Conservation (phyloP, 805 yeast genomes). For the Yamadazyma scolyti region DNA sequence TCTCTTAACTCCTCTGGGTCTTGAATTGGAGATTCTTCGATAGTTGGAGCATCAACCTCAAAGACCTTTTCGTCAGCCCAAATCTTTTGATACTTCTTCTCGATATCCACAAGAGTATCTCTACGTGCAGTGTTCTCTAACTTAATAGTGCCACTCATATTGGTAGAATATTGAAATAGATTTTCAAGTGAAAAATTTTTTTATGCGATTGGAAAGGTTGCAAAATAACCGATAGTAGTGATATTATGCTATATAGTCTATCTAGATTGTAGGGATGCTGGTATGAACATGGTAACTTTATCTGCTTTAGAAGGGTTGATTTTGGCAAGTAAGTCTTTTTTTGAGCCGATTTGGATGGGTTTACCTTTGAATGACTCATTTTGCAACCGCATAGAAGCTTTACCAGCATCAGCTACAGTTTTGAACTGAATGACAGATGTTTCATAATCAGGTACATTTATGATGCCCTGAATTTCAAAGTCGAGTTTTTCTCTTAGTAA, state of each 20-base stretch:
- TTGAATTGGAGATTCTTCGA: constrained; percentile 50
- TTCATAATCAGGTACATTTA: constrained; percentile 15
- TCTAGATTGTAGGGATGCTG: constrained; percentile 5
- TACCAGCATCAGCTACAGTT: constrained; percentile 7
- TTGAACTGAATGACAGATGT: constrained; percentile 7
- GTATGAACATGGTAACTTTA: constrained; percentile 3
- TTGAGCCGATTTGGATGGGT: constrained; percentile 3
- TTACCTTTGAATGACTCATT: constrained; percentile 2
- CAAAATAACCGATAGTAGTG: too few relatives aligned
- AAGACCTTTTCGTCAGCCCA: constrained; percentile 88
- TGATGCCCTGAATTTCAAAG: neutral
- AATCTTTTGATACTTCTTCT: constrained; percentile 76
- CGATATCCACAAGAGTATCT: constrained; percentile 86
- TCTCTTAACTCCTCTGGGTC: constrained; percentile 67
- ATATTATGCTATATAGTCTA: neutral
- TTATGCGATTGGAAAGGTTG: neutral
- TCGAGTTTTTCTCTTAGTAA: constrained; percentile 5
- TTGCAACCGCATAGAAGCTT: constrained; percentile 8
- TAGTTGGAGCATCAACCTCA: constrained; percentile 83
- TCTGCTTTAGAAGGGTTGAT: too few relatives aligned
- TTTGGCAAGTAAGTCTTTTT: constrained; percentile 4
- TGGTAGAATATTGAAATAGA: constrained; percentile 3
- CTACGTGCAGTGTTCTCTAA: constrained; percentile 81
- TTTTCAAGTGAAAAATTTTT: constrained; percentile 6
- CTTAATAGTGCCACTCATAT: constrained; percentile 39